Conservation (phyloP, 2,329 filamentous ascomycete species). For the Verticillium albo-atrum region DNA sequence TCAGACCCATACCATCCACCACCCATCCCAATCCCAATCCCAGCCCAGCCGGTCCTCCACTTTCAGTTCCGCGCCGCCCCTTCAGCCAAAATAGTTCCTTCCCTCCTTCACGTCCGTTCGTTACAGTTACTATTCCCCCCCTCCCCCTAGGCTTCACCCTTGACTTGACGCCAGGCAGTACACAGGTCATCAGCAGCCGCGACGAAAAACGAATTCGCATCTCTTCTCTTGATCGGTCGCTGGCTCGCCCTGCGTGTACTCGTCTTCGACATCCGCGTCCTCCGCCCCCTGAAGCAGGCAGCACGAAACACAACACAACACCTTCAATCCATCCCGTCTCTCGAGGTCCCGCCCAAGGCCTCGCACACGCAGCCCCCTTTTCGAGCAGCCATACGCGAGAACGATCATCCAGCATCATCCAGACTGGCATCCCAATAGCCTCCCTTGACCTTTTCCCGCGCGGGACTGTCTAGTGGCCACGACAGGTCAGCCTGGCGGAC, state of each 20-base stretch:
- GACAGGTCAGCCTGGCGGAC: constrained; percentile 34
- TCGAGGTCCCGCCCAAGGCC: neutral
- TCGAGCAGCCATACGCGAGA: neutral
- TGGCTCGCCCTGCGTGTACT: neutral
- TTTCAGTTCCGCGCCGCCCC: neutral
- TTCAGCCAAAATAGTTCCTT: constrained; percentile 1
- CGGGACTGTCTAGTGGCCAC: constrained; percentile 15
- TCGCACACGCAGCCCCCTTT: neutral
- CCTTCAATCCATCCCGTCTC: neutral
- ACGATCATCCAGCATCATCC: neutral
- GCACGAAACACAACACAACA: neutral
- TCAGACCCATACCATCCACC: neutral
- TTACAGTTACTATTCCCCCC: neutral
- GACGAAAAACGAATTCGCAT: neutral
- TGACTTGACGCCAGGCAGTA: neutral
- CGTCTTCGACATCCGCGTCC: neutral
- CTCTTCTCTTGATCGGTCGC: neutral
- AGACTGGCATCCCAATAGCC: neutral
- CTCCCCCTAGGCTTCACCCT: neutral
- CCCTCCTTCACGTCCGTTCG: neutral
- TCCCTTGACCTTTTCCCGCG: neutral
- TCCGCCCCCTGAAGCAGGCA: neutral
- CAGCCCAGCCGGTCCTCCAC: neutral
- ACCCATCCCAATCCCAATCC: neutral
- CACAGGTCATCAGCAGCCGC: neutral